Evolutionary conservation across 768 basidiomycete species (phyloP).

Genomic region (Coprinopsis strossmayeri): DNA sequence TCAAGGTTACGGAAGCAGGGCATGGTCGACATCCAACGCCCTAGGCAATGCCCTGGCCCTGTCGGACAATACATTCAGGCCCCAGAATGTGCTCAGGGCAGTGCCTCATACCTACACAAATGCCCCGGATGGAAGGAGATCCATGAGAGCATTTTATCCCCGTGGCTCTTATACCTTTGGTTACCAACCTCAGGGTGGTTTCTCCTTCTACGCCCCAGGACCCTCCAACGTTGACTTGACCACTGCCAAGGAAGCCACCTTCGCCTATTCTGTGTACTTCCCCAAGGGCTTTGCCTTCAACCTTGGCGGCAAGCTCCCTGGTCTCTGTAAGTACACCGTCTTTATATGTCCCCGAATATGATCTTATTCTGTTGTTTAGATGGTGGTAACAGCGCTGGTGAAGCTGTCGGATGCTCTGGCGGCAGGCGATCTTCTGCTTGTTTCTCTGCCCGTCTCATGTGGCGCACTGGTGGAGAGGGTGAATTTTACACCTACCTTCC

Average conservation of each 20-base stretch:
- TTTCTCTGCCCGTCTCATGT: conserved; percentile 68
- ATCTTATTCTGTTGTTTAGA: conserved; percentile 27
- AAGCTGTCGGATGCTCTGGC: conserved; percentile 54
- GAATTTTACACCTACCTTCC: conserved; percentile 73
- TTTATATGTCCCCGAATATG: too few relatives aligned
- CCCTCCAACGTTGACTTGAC: conserved; percentile 44
- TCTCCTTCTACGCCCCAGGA: conserved; percentile 69
- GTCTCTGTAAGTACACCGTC: conserved; percentile 45
- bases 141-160: conserved; percentile 49
- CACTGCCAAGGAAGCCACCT: conserved; percentile 59
- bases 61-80: conserved; percentile 38
- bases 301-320: conserved; percentile 68
- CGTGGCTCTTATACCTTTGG: conserved; percentile 50
- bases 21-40: conserved; percentile 42
- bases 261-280: conserved; percentile 60
- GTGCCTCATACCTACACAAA: conserved; percentile 35
- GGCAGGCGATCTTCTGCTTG: conserved; percentile 49
- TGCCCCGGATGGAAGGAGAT: conserved; percentile 44
- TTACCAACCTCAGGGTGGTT: conserved; percentile 44
- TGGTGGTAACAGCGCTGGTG: conserved; percentile 45
- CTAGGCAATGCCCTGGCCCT: conserved; percentile 29
- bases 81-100: conserved; percentile 27
- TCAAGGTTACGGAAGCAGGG: conserved; percentile 19
- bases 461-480: conserved; percentile 50
- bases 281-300: conserved; percentile 56